phyloP scores from a whole-genome alignment of 805 yeast genomes.

The Metschnikowia sp. region DNA sequence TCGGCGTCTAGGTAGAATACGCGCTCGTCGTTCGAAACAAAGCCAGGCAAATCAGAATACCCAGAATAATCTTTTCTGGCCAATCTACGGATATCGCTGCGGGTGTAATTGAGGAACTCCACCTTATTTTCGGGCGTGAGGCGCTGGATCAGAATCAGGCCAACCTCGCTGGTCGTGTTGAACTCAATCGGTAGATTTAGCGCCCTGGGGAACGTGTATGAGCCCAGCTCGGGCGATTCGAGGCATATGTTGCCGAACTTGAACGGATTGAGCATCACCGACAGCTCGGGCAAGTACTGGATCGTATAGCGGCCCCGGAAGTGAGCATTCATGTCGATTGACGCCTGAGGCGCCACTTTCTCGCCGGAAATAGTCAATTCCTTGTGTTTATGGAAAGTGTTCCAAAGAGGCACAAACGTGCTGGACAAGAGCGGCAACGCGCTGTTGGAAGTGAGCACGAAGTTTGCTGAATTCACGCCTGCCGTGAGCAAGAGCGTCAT shows the following conservation, averaged over 20 bases:
- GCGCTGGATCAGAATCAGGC: conserved; percentile 60
- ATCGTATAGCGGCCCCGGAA: conserved; percentile 85
- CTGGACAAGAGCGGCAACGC: conserved; percentile 44
- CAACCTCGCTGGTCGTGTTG: conserved; percentile 75
- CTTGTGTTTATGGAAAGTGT: conserved; percentile 34
- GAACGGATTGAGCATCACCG: conserved; percentile 79
- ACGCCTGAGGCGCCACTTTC: conserved; percentile 33
- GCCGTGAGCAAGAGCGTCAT: conserved; percentile 49
- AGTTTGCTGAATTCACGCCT: conserved; percentile 45
- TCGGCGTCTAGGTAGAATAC: conserved; percentile 66
- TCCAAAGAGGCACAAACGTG: conserved; percentile 41
- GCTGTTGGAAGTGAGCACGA: conserved; percentile 51
- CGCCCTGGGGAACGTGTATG: conserved; percentile 19
- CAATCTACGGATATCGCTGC: conserved; percentile 48
- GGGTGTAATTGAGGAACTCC: conserved; percentile 50
- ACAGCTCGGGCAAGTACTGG: conserved; percentile 86
- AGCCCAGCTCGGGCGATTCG: conserved; percentile 29
- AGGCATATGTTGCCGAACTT: conserved; percentile 60
- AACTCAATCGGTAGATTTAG: conserved; percentile 65
- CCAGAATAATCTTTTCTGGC: conserved; percentile 29
- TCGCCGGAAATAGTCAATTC: conserved; percentile 55
- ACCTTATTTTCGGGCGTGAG: conserved; percentile 53
- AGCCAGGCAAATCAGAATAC: conserved; percentile 23
- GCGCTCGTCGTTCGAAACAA: conserved; percentile 29
- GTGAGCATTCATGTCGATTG: conserved; percentile 53